These are phyloP conservation scores for Fusarium poae DNA, from an alignment of 2,329 filamentous ascomycete species.

Conservation along the genomic window DNA sequence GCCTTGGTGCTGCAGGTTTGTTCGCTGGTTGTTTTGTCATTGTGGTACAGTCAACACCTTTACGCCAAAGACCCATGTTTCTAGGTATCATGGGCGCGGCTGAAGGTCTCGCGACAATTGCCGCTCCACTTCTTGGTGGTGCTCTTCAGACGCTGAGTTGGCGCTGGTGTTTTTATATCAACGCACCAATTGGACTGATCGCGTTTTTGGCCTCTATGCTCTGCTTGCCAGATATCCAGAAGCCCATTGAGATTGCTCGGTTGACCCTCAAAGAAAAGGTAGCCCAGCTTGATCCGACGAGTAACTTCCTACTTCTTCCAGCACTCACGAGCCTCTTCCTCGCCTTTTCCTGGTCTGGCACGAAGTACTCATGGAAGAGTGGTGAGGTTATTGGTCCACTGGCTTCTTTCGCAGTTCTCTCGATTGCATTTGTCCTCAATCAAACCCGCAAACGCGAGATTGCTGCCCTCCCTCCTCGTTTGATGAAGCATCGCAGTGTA, in stretches of 20 bases:
- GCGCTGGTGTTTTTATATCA: slow-evolving; percentile 56
- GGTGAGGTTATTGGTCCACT: slow-evolving; percentile 51
- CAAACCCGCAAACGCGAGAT: slow-evolving; percentile 12
- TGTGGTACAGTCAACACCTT: not conserved
- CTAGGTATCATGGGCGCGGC: slow-evolving; percentile 27
- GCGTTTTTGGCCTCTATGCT: slow-evolving; percentile 16
- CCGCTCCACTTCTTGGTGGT: slow-evolving; percentile 48
- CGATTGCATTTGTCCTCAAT: not conserved
- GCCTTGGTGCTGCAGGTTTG: slow-evolving; percentile 58
- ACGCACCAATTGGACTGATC: slow-evolving; percentile 42
- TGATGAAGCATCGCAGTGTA: slow-evolving; percentile 57
- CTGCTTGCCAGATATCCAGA: slow-evolving; percentile 9
- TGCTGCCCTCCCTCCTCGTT: slow-evolving; percentile 58
- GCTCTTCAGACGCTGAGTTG: slow-evolving; percentile 49
- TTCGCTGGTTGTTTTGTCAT: slow-evolving; percentile 52
- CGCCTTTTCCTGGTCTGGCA: slow-evolving; percentile 62
- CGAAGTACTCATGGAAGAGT: slow-evolving; percentile 46
- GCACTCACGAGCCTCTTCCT: slow-evolving; percentile 60
- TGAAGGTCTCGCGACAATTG: slow-evolving; percentile 35
- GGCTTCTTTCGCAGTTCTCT: not conserved
- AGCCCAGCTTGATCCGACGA: slow-evolving; percentile 37
- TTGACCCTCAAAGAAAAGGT: not conserved
- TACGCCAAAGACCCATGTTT: slow-evolving; percentile 9
- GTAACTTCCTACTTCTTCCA: slow-evolving; percentile 46
- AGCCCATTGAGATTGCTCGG: fast-evolving